A percentile compares a stretch with the other conserved stretches of the same genome.
Conservation (phyloP, 1,284 basidiomycete species). For the Crucibulum parvulum region DNA sequence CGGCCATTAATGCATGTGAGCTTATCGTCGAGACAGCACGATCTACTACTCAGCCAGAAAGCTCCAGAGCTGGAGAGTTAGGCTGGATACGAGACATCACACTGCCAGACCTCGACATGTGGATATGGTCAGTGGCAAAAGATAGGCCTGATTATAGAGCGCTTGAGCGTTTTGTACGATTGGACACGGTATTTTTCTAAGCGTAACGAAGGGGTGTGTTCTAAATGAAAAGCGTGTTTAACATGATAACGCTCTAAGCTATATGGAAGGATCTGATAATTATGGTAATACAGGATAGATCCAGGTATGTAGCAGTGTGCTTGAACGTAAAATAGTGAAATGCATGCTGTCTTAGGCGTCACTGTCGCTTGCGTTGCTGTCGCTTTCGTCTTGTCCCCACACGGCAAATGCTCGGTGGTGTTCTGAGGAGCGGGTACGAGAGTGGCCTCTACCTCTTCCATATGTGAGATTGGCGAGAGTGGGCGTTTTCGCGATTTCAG, state of each 20-base stretch:
- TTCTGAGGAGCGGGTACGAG: constrained; percentile 45
- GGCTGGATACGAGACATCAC: constrained; percentile 65
- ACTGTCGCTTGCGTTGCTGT: constrained; percentile 80
- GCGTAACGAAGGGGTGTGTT: no score
- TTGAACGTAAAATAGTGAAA: not conserved
- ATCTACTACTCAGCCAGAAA: constrained; percentile 30
- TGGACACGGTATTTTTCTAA: constrained; percentile 71
- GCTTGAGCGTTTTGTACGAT: constrained; percentile 67
- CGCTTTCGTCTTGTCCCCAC: constrained; percentile 88
- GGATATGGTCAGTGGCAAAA: constrained; percentile 82
- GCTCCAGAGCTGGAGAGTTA: constrained; percentile 26
- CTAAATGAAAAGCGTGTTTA: not conserved
- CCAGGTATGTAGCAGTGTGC: not conserved
- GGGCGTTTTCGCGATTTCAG: constrained; percentile 64
- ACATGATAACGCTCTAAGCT: no score
- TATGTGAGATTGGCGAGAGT: constrained; percentile 55
- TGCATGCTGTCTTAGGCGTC: constrained; percentile 36
- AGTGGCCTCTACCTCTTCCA: constrained; percentile 41
- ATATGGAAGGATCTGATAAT: no score
- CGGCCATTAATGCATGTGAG: constrained; percentile 80
- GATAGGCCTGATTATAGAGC: constrained; percentile 72
- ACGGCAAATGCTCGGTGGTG: constrained; percentile 76
- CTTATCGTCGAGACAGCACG: constrained; percentile 64
- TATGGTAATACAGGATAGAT: no score
- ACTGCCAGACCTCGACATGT: constrained; percentile 69